Evolutionary conservation across 169 alveolate species (phyloP), one percentile per base, ranked within the genome.

Genomic region (Eimeria tenella): DNA sequence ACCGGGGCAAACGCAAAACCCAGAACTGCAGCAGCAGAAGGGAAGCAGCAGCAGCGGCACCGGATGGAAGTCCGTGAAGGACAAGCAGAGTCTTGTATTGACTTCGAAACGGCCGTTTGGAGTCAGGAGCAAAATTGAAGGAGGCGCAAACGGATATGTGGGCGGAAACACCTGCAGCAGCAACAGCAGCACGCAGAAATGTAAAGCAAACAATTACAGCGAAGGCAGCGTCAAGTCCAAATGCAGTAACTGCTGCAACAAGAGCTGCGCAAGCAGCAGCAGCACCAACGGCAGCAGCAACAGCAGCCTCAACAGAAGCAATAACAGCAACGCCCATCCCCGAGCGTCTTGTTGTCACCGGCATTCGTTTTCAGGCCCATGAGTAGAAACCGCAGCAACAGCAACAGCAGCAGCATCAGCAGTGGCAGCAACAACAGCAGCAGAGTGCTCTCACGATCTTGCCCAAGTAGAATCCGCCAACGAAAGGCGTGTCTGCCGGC

Each of bases 131-230:
- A 55, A 55, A 42, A 98, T 95, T 56, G 97, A 96, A 6, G 99
- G 99, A 49, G 99, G 99, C 58, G 97, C 96, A 93, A 94, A 95
- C 23, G 99, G 99, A 93, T 98, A 98, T n/a, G 97, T 97, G 88
- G 95, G 90, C 8, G 99, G 99, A 6, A 98, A 94, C 31, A 97
- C 95, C 60, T 81, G 95, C 56, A 65, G 92, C 96, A 8, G n/a
- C 49, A 11, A 42, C 4, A 10, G 50, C 60, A 53, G 87, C 49
- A 53, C 23, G 1, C 5, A 25, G 23, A 21, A 53, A 7, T n/a
- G 19, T 5, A 0, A 71, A 31, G 55, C 8, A 15, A 53, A 71
- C 17, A 8, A 3, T 5, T 8, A 31, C 5, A 74, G 58, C 21
- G 68, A 58, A 17, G 19, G 68, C 68, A 58, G 68, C 23, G 9